Conservation (phyloP, 164 flowering plant genomes). For the Houttuynia cordata region DNA sequence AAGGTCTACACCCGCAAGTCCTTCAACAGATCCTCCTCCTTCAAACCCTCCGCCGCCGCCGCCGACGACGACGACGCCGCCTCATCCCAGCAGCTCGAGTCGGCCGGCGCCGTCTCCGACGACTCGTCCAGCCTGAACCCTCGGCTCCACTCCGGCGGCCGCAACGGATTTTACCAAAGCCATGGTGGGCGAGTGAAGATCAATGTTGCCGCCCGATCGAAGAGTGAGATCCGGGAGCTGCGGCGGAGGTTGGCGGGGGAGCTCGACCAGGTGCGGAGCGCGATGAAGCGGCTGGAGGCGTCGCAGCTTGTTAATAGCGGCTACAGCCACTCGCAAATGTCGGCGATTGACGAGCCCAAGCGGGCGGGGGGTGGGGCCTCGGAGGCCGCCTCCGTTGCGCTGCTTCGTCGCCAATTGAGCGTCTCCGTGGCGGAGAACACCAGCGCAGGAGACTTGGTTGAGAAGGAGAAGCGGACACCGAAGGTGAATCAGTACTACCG, state of each 20-base stretch:
- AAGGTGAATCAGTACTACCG: slow-evolving; percentile 71
- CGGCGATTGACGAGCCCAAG: slow-evolving; percentile 19
- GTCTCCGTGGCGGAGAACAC: slow-evolving; percentile 44
- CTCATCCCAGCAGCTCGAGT: slow-evolving; percentile 18
- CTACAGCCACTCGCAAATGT: slow-evolving; percentile 17
- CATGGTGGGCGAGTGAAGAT: slow-evolving; percentile 23
- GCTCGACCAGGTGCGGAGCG: slow-evolving; percentile 48
- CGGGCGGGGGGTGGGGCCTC: slow-evolving; percentile 32
- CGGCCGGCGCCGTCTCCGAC: slow-evolving; percentile 24
- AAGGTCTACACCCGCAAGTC: slow-evolving; percentile 48
- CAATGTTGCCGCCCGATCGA: slow-evolving; percentile 31
- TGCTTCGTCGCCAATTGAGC: slow-evolving; percentile 40
- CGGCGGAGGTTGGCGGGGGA: slow-evolving; percentile 52
- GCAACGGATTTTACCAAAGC: slow-evolving; percentile 14
- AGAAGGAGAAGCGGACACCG: slow-evolving; percentile 83
- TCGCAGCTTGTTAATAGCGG: slow-evolving; percentile 14
- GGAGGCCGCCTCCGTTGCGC: slow-evolving; percentile 29
- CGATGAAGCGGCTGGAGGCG: slow-evolving; percentile 59
- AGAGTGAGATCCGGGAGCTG: slow-evolving; percentile 51
- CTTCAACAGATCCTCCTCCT: slow-evolving; percentile 23
- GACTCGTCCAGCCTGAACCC: slow-evolving; percentile 38
- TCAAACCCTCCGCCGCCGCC: slow-evolving; percentile 10
- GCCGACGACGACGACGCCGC: no score
- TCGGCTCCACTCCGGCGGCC: slow-evolving; percentile 6
- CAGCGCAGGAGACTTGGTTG: slow-evolving; percentile 29